phyloP scores from a whole-genome alignment of 2,329 filamentous ascomycete genomes.

The Aureobasidium lini region DNA sequence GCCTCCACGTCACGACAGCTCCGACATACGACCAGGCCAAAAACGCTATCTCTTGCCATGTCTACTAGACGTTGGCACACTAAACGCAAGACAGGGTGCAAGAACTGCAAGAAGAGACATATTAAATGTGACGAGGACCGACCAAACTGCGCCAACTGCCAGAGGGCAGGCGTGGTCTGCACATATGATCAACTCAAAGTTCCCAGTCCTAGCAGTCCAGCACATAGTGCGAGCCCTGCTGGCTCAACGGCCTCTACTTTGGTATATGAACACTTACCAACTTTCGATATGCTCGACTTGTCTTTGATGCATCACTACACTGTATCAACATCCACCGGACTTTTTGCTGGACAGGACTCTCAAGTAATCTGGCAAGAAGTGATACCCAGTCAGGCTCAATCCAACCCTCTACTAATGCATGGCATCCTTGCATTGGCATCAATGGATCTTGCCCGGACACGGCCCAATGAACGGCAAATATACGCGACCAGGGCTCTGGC shows the following conservation, averaged over 20 bases:
- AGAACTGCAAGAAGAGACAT: constrained; percentile 22
- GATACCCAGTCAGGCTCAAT: constrained; percentile 10
- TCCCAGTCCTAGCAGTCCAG: background rate
- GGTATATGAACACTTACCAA: background rate
- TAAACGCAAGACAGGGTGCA: constrained; percentile 23
- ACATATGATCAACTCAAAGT: constrained; percentile 15
- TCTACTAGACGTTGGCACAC: constrained; percentile 24
- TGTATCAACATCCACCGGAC: constrained; percentile 19
- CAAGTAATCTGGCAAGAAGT: constrained; percentile 13
- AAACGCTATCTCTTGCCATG: constrained; percentile 15
- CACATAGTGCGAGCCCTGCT: background rate
- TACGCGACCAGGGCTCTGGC: constrained; percentile 23
- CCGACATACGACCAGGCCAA: background rate
- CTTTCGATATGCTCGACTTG: constrained; percentile 23
- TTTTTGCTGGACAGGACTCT: constrained; percentile 18
- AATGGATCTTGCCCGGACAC: constrained; percentile 3
- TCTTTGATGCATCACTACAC: constrained; percentile 24
- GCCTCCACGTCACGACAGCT: background rate
- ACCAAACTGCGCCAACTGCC: constrained; percentile 23
- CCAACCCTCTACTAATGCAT: constrained; percentile 9
- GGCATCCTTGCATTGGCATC: constrained; percentile 7
- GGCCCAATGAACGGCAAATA: constrained; percentile 4
- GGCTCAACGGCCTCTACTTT: constrained; percentile 5
- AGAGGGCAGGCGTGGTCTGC: constrained; percentile 21
- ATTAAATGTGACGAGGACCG: constrained; percentile 26